Conservation (phyloP, 441 rosid genomes). For the Aquilaria agallochum region DNA sequence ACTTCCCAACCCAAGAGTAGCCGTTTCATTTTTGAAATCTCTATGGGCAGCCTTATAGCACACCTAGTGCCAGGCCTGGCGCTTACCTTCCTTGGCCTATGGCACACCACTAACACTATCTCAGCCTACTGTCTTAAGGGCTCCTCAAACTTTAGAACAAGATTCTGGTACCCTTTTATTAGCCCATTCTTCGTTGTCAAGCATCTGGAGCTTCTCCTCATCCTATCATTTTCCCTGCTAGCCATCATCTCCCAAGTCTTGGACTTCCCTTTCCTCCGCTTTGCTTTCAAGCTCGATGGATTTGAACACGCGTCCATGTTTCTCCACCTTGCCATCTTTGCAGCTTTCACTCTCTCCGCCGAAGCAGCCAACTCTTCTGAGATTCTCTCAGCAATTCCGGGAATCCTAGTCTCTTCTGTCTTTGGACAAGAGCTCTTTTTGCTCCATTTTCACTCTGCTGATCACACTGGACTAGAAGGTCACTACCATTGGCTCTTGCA, state of each 20-base stretch:
- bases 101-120: constrained; percentile 70
- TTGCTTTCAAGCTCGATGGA: constrained; percentile 49
- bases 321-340: constrained; percentile 71
- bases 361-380: constrained; percentile 45
- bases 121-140: constrained; percentile 57
- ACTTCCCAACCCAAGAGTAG: constrained; percentile 10
- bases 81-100: constrained; percentile 66
- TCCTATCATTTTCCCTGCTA: constrained; percentile 51
- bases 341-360: constrained; percentile 57
- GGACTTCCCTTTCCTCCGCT: constrained; percentile 50
- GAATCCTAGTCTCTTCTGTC: constrained; percentile 62
- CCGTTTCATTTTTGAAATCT: constrained; percentile 1
- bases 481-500: constrained; percentile 89
- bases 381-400: constrained; percentile 41
- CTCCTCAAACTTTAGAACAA: constrained; percentile 33
- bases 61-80: constrained; percentile 70
- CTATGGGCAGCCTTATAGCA: constrained; percentile 73
- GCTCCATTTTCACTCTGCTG: constrained; percentile 82
- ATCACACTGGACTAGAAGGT: constrained; percentile 84
- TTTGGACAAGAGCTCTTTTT: constrained; percentile 82
- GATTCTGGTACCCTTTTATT: constrained; percentile 51
- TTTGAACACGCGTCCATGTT: constrained; percentile 83
- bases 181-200: constrained; percentile 33
- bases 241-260: constrained; percentile 50
- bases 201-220: constrained; percentile 50